phyloP scores from a whole-genome alignment of 306 rosid genomes.

The Dryas drummondii region DNA sequence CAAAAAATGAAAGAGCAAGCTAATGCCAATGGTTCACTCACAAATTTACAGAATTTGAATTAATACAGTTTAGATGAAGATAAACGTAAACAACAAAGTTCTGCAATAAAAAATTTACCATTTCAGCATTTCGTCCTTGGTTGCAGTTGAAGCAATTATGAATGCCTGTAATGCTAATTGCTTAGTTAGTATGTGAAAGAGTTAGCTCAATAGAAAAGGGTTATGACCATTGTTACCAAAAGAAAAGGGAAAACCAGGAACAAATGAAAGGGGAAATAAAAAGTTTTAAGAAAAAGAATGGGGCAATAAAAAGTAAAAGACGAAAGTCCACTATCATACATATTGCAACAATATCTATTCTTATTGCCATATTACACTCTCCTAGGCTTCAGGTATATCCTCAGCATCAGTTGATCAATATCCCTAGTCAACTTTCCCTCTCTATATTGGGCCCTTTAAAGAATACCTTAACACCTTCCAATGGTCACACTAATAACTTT shows the following conservation, averaged over 20 bases:
- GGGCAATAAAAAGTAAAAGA: not conserved
- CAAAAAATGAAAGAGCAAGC: not conserved
- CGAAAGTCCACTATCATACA: not conserved
- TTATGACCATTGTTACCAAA: not conserved
- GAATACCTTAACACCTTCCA: not conserved
- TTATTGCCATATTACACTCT: not conserved
- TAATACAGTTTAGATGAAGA: slow-evolving; percentile 2
- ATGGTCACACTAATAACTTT: not conserved
- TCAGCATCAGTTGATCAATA: not conserved
- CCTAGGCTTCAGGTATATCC: not conserved
- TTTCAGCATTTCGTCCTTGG: slow-evolving; percentile 77
- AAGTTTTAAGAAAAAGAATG: not conserved
- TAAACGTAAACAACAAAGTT: slow-evolving; percentile 1
- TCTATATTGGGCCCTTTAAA: not conserved
- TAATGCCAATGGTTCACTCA: not conserved
- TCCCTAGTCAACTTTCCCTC: not conserved
- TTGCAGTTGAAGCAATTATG: slow-evolving; percentile 92
- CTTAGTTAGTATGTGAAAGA: slow-evolving; percentile 28
- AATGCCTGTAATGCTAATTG: slow-evolving; percentile 69
- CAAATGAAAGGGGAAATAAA: not conserved
- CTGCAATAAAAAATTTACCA: slow-evolving; percentile 48
- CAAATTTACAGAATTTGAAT: not conserved
- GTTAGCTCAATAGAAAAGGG: slow-evolving; percentile 4
- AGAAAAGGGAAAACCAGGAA: too few relatives aligned
- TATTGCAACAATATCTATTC: not conserved